phyloP scores from a whole-genome alignment of 192 early-diverging fungal species.

The Coemansia sp. region DNA sequence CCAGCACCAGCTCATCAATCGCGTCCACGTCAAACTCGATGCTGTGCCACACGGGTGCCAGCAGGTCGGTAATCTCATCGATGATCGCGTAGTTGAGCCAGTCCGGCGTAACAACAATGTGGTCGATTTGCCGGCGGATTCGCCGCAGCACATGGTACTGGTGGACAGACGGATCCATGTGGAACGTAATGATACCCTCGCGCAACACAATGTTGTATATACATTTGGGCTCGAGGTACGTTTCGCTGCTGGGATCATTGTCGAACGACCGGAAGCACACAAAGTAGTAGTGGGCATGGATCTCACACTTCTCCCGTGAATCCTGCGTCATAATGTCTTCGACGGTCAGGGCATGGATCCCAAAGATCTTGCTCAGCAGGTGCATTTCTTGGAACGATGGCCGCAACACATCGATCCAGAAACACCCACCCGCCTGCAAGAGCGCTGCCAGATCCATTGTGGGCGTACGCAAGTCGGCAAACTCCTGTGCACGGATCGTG shows the following conservation, averaged over 20 bases:
- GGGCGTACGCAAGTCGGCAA: conserved; percentile 50
- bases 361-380: conserved; percentile 59
- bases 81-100: conserved; percentile 96
- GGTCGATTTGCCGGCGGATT: conserved; percentile 77
- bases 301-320: conserved; percentile 86
- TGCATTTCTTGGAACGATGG: conserved; percentile 63
- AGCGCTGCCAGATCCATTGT: conserved; percentile 32
- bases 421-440: conserved; percentile 51
- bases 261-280: conserved; percentile 79
- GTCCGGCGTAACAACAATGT: conserved; percentile 83
- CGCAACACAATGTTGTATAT: conserved; percentile 64
- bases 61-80: conserved; percentile 91
- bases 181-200: conserved; percentile 78
- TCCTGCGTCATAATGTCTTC: conserved; percentile 94
- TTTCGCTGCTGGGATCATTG: conserved; percentile 54
- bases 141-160: conserved; percentile 78
- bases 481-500: conserved; percentile 54
- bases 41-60: conserved; percentile 75
- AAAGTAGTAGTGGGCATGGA: conserved; percentile 76
- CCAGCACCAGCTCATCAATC: conserved; percentile 91
- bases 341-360: conserved; percentile 72
- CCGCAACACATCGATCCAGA: conserved; percentile 70
- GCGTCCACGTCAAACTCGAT: conserved; percentile 94
- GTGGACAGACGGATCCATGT: conserved; percentile 70
- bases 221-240: conserved; percentile 61